A percentile compares a stretch with the other conserved stretches of the same genome.
phyloP scores from a whole-genome alignment of 2,329 filamentous ascomycete genomes.

The Arthrobotrys megalospora region DNA sequence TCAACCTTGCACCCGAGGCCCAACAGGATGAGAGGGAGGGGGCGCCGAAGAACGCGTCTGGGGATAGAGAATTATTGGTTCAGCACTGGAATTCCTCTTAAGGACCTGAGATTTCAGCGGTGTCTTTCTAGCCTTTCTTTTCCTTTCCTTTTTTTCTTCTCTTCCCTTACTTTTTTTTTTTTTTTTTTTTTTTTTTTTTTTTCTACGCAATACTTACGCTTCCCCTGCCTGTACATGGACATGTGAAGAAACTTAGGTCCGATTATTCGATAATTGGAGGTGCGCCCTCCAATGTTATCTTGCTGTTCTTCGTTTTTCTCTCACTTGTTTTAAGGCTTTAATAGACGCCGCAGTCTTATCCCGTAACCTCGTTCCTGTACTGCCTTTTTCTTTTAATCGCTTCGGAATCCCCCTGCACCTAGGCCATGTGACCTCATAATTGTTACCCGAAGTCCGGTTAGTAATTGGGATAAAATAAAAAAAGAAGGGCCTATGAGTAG shows the following conservation, averaged over 20 bases:
- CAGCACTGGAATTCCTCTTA: constrained; percentile 19
- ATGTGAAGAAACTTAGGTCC: constrained; percentile 46
- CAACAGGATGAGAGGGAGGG: too few species aligned
- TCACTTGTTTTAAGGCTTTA: constrained; percentile 9
- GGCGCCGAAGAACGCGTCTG: neutral
- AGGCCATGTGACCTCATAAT: too few species aligned
- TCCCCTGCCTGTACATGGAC: constrained; percentile 51
- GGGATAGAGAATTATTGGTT: constrained; percentile 5
- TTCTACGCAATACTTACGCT: constrained; percentile 27
- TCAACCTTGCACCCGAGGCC: neutral
- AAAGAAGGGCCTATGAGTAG: too few species aligned
- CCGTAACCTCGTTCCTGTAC: constrained; percentile 58
- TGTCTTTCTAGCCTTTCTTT: constrained; percentile 23
- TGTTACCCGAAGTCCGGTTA: too few species aligned
- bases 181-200: constrained; percentile 54
- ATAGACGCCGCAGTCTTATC: constrained; percentile 42
- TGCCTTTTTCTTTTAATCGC: constrained; percentile 40
- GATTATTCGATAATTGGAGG: constrained; percentile 52
- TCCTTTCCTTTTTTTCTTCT: neutral
- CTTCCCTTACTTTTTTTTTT: constrained; percentile 21
- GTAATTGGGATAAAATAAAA: too few species aligned
- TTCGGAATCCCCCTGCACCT: neutral
- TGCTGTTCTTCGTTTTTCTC: constrained; percentile 27
- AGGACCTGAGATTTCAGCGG: constrained; percentile 8
- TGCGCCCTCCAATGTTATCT: constrained; percentile 27